These are phyloP conservation scores for Cercophora scortea DNA, from an alignment of 495 filamentous ascomycete species.

Conservation along the genomic window DNA sequence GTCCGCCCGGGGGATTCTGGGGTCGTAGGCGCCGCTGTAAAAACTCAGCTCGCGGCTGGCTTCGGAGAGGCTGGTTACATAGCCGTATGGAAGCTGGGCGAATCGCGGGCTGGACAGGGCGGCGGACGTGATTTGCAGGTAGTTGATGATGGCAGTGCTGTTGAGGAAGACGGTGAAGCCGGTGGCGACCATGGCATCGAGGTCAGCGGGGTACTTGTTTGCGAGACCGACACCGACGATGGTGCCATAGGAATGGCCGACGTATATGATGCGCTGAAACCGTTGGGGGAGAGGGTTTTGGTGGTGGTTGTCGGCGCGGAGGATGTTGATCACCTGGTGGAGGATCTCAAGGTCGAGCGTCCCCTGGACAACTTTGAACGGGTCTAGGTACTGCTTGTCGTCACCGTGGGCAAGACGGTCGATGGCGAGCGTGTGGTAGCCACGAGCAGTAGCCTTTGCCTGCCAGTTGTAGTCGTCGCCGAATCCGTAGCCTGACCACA, in stretches of 20 bases:
- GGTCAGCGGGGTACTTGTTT: slow-evolving; percentile 1
- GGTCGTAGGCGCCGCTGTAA: background rate
- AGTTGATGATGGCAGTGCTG: background rate
- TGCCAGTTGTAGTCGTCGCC: slow-evolving; percentile 9
- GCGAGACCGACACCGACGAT: slow-evolving; percentile 6
- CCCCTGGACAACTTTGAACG: slow-evolving; percentile 6
- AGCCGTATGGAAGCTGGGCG: background rate
- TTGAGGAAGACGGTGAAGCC: slow-evolving; percentile 4
- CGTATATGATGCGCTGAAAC: slow-evolving; percentile 4
- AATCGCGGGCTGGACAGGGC: background rate
- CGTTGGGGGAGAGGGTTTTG: background rate
- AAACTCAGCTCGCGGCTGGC: background rate
- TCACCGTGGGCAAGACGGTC: slow-evolving; percentile 10
- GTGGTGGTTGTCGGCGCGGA: background rate
- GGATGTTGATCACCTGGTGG: background rate
- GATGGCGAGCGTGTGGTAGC: slow-evolving; percentile 15
- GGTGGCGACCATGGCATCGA: slow-evolving; percentile 7
- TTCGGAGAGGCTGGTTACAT: background rate
- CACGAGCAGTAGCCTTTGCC: background rate
- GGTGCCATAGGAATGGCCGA: slow-evolving; percentile 13
- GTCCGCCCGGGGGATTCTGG: background rate
- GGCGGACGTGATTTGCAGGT: background rate
- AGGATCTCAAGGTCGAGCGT: slow-evolving; percentile 8
- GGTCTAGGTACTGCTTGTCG: slow-evolving; percentile 2
- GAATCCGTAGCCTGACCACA: slow-evolving; percentile 6